Base-by-base conservation (phyloP, 805 yeast species). In the Limtongia smithiae region DNA sequence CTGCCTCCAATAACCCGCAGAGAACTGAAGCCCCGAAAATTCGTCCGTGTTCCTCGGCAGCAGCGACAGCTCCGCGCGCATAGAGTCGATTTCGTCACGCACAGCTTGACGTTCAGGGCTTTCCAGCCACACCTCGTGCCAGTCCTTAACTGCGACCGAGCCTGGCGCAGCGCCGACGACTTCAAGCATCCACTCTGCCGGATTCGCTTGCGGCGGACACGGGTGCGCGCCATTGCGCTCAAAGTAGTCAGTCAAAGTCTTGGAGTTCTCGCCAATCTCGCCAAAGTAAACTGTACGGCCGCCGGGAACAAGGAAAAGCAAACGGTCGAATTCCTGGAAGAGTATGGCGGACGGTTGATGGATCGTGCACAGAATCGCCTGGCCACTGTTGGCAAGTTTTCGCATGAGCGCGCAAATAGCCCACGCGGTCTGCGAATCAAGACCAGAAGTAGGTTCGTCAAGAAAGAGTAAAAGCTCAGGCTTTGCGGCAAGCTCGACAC, bases 111-210 rank as follows among this genome's bases (percentile, higher is more conserved):
- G 78, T 64, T 87, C 89, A 0, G 67, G 67, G 32, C 95, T 85
- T 41, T 75, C 73, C 65, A 76, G 68, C 96, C 96, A 86, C 44
- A 84, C 88, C 61, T 85, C 82, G 25, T 42, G 59, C 60, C 63
- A 67, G 41, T 68, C 68, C 18, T 48, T 44, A 22, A 49, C 57
- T 11, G 68, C 66, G 9, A 48, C 48, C 8, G 67, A 60, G 20
- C 67, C 71, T 42, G 69, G 70, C 36, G 65, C 70, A 47, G 71
- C 73, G 28, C 77, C 74, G 46, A 64, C 61, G n/a, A 60, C 63
- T 37, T 84, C 84, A 68, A 88, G 72, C 95, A 88, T 88, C 93
- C 94, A 88, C 70, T 87, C 95, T 12, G 90, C 91, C 28, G 91
- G 93, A 58, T 85, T 85, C 4, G 86, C 88, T 36, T 73, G 72